A percentile compares a stretch with the other conserved stretches of the same genome.
Evolutionary conservation across 2,329 filamentous ascomycete species (phyloP).

Genomic region (Fusarium hostae): DNA sequence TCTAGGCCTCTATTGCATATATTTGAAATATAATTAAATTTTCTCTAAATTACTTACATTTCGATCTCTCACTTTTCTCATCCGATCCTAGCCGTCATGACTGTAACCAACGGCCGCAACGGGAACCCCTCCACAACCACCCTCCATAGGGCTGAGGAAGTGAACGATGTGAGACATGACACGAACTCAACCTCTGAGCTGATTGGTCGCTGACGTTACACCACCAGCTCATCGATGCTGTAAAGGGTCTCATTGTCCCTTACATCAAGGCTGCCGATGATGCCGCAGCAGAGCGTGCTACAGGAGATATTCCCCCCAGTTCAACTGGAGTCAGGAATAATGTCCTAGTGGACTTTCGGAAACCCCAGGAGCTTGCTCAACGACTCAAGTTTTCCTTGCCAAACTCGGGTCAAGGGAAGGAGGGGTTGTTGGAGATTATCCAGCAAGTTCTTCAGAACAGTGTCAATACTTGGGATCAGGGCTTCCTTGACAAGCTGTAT

Average conservation of each 20-base stretch:
- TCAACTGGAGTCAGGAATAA: constrained; percentile 58
- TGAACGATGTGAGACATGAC: constrained; percentile 45
- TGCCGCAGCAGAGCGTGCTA: constrained; percentile 61
- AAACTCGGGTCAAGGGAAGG: constrained; percentile 68
- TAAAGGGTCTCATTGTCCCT: constrained; percentile 74
- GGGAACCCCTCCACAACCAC: constrained; percentile 36
- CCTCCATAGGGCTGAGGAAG: constrained; percentile 49
- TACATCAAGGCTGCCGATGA: constrained; percentile 79
- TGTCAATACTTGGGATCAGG: constrained; percentile 99
- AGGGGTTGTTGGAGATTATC: constrained; percentile 78
- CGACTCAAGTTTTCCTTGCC: constrained; percentile 70
- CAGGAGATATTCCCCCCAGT: constrained; percentile 60
- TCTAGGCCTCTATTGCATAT: neutral
- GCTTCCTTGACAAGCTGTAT: constrained; percentile 96
- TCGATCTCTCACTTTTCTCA: neutral
- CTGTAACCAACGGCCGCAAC: constrained; percentile 40
- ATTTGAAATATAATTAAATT: neutral
- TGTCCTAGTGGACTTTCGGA: constrained; percentile 71
- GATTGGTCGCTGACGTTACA: constrained; percentile 39
- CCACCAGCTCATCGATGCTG: constrained; percentile 71
- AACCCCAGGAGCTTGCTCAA: constrained; percentile 66
- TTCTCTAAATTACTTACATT: neutral
- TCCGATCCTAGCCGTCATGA: constrained; percentile 39
- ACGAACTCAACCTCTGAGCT: neutral
- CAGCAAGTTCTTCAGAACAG: constrained; percentile 81